Base-by-base conservation (phyloP, 2,329 filamentous ascomycete species). In the Chrysoporthe puriensis region DNA sequence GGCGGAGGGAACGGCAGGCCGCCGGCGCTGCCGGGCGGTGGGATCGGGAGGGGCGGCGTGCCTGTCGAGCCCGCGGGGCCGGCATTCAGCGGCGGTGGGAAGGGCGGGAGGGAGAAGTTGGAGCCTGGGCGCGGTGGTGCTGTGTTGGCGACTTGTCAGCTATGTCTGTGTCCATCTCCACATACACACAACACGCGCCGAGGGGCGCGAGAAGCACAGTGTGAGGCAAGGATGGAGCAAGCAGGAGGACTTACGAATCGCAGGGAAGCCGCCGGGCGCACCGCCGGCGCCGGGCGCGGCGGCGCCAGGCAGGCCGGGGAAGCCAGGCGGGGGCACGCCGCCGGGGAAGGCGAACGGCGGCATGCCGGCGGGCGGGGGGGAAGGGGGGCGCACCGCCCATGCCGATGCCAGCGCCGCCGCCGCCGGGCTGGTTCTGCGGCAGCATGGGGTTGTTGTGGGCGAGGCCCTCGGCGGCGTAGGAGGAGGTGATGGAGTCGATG, bases 401-500 rank as follows among this genome's bases (percentile, higher is more conserved):
- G 68, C 84, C 81, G 73, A 26, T 26, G 26, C 26, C 26, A 26
- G 26, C 26, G 26, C 26, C 26, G 79, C 79, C 34, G 82, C 79
- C 21, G 82, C 85, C 85, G 62, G 87, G 87, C 76, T 90, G 89
- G 79, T 89, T 89, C 75, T 89, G 87, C 13, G 84, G 86, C 61
- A 95, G 88, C 88, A 96, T 93, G 63, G 92, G 94, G 79, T 97
- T 97, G 70, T 89, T 88, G 76, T 90, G 88, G 71, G 91, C 89
- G 79, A 97, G 94, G 75, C 96, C 96, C 82, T 97, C 96, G 73
- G 93, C 94, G 71, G 92, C 93, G 82, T 99, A 98, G 50, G 94
- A 97, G 56, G 90, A 93, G 54, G 96, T 98, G 80, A 99, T 99
- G 74, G 91, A 95, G 83, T 99, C 96, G 78, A 99, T 99, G 74